A percentile compares a stretch with the other conserved stretches of the same genome.
These are phyloP conservation scores for Chlamydomonas incerta DNA, from an alignment of 139 green algal species.

Conservation along the genomic window DNA sequence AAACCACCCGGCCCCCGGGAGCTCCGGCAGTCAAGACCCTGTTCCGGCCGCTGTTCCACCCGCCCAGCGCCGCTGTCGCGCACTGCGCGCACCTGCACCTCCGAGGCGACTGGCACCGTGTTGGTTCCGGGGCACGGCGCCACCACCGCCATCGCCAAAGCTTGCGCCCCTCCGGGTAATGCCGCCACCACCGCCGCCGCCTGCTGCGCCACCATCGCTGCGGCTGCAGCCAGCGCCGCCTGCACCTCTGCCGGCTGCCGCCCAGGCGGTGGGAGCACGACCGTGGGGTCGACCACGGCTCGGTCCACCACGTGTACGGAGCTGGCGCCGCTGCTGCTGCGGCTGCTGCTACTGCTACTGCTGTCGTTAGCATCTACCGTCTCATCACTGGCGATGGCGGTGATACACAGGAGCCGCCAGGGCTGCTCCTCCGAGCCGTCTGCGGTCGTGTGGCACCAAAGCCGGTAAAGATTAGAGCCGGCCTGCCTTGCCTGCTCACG, in stretches of 20 bases:
- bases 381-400: background rate
- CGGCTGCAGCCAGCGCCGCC: background rate
- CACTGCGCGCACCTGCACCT: background rate
- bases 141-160: background rate
- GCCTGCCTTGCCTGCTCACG: no score
- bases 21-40: no score
- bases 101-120: background rate
- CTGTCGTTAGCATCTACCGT: background rate
- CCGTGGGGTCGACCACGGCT: background rate
- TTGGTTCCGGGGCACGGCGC: background rate
- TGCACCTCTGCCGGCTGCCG: background rate
- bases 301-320: background rate
- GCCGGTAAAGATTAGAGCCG: no score
- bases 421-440: background rate
- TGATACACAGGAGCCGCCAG: constrained; percentile 3
- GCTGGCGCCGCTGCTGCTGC: background rate
- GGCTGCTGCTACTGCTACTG: background rate
- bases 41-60: no score
- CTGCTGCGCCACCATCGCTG: no score
- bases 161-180: no score
- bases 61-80: no score
- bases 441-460: background rate
- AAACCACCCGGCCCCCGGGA: no score
- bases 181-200: no score
- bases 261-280: background rate